phyloP scores from a whole-genome alignment of 441 rosid genomes.

The Pelargonium australe region DNA sequence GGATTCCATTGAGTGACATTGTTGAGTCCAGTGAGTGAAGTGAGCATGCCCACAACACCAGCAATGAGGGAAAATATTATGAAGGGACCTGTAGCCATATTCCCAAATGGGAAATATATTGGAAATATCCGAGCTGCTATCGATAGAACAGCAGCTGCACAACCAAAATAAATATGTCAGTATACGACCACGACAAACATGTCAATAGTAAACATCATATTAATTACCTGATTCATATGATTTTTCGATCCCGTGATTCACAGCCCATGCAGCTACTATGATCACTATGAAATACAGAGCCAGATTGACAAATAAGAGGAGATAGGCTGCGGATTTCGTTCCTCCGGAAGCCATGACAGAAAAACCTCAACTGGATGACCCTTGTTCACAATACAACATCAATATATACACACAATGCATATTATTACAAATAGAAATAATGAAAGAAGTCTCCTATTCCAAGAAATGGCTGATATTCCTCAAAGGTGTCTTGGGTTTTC shows the following conservation, averaged over 20 bases:
- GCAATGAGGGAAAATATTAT: slow-evolving; percentile 62
- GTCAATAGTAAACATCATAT: not conserved
- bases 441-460: slow-evolving; percentile 18
- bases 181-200: not conserved
- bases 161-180: not conserved
- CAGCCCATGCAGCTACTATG: slow-evolving; percentile 63
- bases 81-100: slow-evolving; percentile 78
- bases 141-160: slow-evolving; percentile 58
- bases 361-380: slow-evolving; percentile 14
- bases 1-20: slow-evolving; percentile 42
- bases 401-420: slow-evolving; percentile 13
- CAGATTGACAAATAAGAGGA: slow-evolving; percentile 56
- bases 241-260: slow-evolving; percentile 57
- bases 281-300: slow-evolving; percentile 55
- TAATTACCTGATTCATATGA: slow-evolving; percentile 50
- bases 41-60: slow-evolving; percentile 66
- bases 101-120: slow-evolving; percentile 71
- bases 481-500: slow-evolving; percentile 19
- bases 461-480: slow-evolving; percentile 41
- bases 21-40: slow-evolving; percentile 56
- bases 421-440: not conserved
- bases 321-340: slow-evolving; percentile 52
- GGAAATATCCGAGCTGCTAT: slow-evolving; percentile 75
- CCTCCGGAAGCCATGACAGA: slow-evolving; percentile 56
- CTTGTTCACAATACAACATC: slow-evolving; percentile 18